A percentile compares a stretch with the other conserved stretches of the same genome.
Conservation (phyloP, 2,329 filamentous ascomycete genomes). For the Verticillium alfalfae region DNA sequence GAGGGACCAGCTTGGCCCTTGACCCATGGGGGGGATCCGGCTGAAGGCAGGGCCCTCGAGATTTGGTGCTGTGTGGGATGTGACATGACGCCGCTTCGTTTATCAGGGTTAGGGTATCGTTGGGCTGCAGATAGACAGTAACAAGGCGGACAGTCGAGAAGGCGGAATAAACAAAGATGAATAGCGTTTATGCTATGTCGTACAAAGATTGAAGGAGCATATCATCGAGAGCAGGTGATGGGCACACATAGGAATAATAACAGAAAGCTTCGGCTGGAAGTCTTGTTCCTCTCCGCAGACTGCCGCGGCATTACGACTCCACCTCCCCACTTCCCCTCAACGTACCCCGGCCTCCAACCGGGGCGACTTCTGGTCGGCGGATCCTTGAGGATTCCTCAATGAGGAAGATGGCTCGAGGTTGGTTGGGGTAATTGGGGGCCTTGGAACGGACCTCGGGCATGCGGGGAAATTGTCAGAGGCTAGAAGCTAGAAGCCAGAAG, state of each 20-base stretch:
- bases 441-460: background rate
- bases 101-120: no score
- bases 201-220: background rate
- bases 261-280: background rate
- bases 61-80: background rate
- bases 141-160: background rate
- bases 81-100: background rate
- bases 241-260: background rate
- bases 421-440: background rate
- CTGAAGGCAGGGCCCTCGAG: slow-evolving; percentile 19
- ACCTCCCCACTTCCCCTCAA: background rate
- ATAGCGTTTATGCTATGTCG: background rate
- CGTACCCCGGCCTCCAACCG: background rate
- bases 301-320: slow-evolving; percentile 4
- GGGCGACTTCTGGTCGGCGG: background rate
- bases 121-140: no score
- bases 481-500: no score
- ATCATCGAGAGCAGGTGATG: background rate
- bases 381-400: background rate
- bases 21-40: slow-evolving; percentile 19
- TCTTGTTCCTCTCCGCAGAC: slow-evolving; percentile 7
- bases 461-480: no score
- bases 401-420: background rate
- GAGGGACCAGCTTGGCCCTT: slow-evolving; percentile 18
- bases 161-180: background rate